Evolutionary conservation across 768 basidiomycete genomes (phyloP).

Genomic region (Candolleomyces eurysporus): DNA sequence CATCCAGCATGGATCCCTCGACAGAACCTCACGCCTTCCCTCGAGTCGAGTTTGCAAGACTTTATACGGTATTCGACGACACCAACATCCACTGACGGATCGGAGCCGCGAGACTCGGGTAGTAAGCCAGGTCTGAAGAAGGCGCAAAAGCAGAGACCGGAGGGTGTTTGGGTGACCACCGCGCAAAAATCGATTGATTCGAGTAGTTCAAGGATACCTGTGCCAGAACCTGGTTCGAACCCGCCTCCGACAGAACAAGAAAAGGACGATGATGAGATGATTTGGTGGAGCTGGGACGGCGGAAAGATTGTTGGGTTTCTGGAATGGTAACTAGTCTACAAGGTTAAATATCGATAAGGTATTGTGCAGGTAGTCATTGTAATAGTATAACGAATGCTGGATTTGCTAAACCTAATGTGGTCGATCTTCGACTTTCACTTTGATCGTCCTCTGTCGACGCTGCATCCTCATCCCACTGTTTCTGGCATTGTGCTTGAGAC

Average conservation of each 20-base stretch:
- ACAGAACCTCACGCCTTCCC: constrained; percentile 36
- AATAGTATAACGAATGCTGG: neutral
- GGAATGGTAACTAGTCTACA: constrained; percentile 38
- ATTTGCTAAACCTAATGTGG: neutral
- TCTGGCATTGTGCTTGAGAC: too few relatives aligned
- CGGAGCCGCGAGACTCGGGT: neutral
- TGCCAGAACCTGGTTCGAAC: constrained; percentile 13
- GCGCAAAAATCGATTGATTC: constrained; percentile 2
- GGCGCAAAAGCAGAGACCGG: constrained; percentile 26
- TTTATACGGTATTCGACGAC: constrained; percentile 35
- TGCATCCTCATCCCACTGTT: too few relatives aligned
- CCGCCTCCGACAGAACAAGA: neutral
- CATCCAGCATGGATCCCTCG: constrained; percentile 49
- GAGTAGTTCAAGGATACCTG: too few relatives aligned
- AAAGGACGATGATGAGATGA: constrained; percentile 46
- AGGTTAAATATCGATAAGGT: neutral
- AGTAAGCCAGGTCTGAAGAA: constrained; percentile 12
- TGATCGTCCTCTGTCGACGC: neutral
- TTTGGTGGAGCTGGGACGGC: constrained; percentile 65
- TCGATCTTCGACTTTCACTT: neutral
- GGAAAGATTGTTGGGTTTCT: constrained; percentile 46
- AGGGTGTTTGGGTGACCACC: constrained; percentile 49
- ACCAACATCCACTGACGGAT: constrained; percentile 1
- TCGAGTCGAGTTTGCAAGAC: constrained; percentile 38
- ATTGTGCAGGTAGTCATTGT: neutral